Conservation (phyloP, 176 grass and related monocot species). For the Carex cristatella region DNA sequence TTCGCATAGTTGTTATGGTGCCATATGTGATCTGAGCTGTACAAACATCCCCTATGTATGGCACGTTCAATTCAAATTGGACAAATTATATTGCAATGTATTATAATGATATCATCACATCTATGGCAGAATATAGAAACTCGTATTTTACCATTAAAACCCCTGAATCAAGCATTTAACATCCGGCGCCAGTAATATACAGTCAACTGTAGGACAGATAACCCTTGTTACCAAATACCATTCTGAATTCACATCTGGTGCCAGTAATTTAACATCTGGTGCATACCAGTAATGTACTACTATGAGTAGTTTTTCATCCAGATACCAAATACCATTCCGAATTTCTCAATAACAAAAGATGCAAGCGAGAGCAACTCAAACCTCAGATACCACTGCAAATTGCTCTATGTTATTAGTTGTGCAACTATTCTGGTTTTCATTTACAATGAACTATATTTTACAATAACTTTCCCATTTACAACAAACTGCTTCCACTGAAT, state of each 20-base stretch:
- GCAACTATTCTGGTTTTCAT: background rate
- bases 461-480: background rate
- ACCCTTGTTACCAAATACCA: background rate
- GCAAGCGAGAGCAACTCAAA: background rate
- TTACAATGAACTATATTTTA: background rate
- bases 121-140: background rate
- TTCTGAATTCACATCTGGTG: background rate
- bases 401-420: background rate
- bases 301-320: background rate
- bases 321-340: background rate
- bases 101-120: background rate
- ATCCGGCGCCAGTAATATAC: background rate
- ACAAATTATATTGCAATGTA: background rate
- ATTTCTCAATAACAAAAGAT: background rate
- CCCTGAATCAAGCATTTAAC: background rate
- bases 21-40: background rate
- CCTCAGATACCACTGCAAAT: background rate
- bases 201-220: background rate
- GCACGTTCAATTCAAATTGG: background rate
- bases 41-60: background rate
- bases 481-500: constrained; percentile 1
- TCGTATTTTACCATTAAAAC: background rate
- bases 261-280: background rate
- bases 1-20: background rate
- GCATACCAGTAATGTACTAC: background rate